Evolutionary conservation across 768 basidiomycete genomes (phyloP).

Genomic region (Leccinum uliginosum): DNA sequence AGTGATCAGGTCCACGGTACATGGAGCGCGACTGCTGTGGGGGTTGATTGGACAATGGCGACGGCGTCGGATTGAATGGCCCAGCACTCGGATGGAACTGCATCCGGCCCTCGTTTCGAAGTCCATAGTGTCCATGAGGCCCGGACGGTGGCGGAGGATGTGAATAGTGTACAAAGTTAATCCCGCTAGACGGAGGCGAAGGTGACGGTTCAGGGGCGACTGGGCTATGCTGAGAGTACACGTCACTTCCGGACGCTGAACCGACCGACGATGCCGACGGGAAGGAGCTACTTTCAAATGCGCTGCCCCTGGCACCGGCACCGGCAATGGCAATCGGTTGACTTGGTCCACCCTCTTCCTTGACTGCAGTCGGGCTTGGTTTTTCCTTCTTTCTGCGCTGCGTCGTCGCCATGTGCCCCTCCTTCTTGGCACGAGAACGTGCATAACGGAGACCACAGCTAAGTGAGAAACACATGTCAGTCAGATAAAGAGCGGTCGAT

Average conservation of each 20-base stretch:
- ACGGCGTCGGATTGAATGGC: conserved; percentile 41
- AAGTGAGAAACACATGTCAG: conserved; percentile 18
- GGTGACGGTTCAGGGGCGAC: conserved; percentile 49
- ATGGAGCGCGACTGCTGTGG: conserved; percentile 24
- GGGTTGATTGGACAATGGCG: conserved; percentile 30
- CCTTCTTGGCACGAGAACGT: conserved; percentile 84
- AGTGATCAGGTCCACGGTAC: conserved; percentile 33
- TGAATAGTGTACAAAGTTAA: conserved; percentile 59
- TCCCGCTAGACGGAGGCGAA: conserved; percentile 54
- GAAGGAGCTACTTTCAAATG: conserved; percentile 48
- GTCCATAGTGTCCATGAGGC: conserved; percentile 15
- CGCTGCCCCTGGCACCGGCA: conserved; percentile 41
- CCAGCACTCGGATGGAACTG: conserved; percentile 18
- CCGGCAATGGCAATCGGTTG: conserved; percentile 43
- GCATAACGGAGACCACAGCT: conserved; percentile 86
- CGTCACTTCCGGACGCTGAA: conserved; percentile 55
- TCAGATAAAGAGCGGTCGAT: conserved; percentile 12
- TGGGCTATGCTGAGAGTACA: conserved; percentile 46
- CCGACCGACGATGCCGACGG: conserved; percentile 45
- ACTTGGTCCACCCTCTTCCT: conserved; percentile 25
- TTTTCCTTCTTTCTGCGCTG: conserved; percentile 67
- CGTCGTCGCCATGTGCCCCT: conserved; percentile 49
- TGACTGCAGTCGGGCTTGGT: conserved; percentile 21
- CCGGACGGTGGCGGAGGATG: conserved; percentile 33
- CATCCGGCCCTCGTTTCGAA: conserved; percentile 30